Base-by-base conservation (phyloP, 805 yeast genomes). In the Cyberlindnera maritima region DNA sequence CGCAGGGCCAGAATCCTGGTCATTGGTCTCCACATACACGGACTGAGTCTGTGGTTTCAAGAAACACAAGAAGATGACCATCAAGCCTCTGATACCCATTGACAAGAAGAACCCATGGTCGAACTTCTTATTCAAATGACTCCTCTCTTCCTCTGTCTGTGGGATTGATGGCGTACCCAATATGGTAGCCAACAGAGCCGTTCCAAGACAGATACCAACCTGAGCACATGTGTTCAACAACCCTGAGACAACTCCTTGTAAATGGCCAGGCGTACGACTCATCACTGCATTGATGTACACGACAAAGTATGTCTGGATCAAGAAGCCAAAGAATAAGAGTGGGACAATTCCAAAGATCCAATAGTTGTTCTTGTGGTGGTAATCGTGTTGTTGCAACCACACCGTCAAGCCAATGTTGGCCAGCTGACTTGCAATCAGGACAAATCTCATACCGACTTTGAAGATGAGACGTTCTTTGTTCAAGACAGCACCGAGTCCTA, bases 271-370 rank as follows among this genome's bases (percentile, higher is more conserved):
- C n/a, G 31, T 28, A 14, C 31, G 31, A 28, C 31, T 28, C 31
- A 28, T 28, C 4, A 6, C 7, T 12, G 31, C 31, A 11, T 28
- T 28, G 13, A 28, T 28, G n/a, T 28, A 28, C 5, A 28, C 31
- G 11, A 28, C 31, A 14, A 28, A 28, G n/a, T 28, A 28, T 11
- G 31, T 28, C 31, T 28, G 31, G 2, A 54, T 46, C 2, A 65
- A 64, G 25, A 50, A 44, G 4, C 65, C 69, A 39, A 48, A 36
- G 21, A 60, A 48, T 35, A 56, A 48, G 31, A 41, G 62, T 34
- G 53, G 57, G 43, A 59, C 58, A 47, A 59, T 57, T 15, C 54
- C 53, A 39, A 47, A 60, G 32, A 55, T 59, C 71, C 70, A 68
- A 46, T 50, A 67, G 12, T 50, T 43, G 29, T 61, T 49, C 0